Evolutionary conservation across 805 yeast genomes (phyloP).

Genomic region (Cyberlindnera suaveolens): DNA sequence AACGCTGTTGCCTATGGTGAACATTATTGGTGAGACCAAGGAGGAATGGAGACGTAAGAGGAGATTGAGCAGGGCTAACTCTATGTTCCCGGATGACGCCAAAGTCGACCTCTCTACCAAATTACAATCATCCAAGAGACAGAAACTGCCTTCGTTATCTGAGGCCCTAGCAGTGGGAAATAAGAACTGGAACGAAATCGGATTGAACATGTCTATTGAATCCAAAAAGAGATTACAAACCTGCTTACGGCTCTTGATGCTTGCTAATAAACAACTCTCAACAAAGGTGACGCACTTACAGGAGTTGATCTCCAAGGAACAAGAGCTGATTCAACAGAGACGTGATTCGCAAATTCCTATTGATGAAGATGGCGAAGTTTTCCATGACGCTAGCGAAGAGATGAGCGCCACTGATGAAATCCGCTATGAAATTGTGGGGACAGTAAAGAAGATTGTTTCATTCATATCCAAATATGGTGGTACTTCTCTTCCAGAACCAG

Average conservation of each 20-base stretch:
- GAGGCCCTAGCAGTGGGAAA: slow-evolving; percentile 31
- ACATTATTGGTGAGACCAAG: slow-evolving; percentile 34
- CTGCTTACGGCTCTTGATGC: slow-evolving; percentile 68
- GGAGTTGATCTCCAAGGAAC: slow-evolving; percentile 45
- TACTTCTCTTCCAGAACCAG: slow-evolving; percentile 67
- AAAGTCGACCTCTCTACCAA: slow-evolving; percentile 11
- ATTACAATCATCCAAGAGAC: slow-evolving; percentile 15
- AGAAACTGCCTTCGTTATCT: slow-evolving; percentile 30
- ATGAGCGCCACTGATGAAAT: slow-evolving; percentile 33
- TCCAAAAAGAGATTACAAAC: slow-evolving; percentile 71
- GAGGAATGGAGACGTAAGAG: slow-evolving; percentile 32
- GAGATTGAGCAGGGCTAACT: slow-evolving; percentile 25
- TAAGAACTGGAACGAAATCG: slow-evolving; percentile 29
- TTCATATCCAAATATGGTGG: slow-evolving; percentile 84
- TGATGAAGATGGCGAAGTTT: slow-evolving; percentile 24
- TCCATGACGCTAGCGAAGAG: slow-evolving; percentile 27
- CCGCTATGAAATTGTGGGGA: slow-evolving; percentile 77
- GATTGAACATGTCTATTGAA: slow-evolving; percentile 48
- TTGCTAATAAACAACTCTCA: slow-evolving; percentile 75
- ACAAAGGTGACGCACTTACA: slow-evolving; percentile 61
- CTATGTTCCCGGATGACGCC: slow-evolving; percentile 25
- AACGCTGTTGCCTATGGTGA: slow-evolving; percentile 44
- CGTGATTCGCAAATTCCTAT: neutral
- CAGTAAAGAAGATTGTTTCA: slow-evolving; percentile 82
- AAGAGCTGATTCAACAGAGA: slow-evolving; percentile 13